phyloP scores from a whole-genome alignment of 2,329 filamentous ascomycete species.

The Xylariaceae sp. region DNA sequence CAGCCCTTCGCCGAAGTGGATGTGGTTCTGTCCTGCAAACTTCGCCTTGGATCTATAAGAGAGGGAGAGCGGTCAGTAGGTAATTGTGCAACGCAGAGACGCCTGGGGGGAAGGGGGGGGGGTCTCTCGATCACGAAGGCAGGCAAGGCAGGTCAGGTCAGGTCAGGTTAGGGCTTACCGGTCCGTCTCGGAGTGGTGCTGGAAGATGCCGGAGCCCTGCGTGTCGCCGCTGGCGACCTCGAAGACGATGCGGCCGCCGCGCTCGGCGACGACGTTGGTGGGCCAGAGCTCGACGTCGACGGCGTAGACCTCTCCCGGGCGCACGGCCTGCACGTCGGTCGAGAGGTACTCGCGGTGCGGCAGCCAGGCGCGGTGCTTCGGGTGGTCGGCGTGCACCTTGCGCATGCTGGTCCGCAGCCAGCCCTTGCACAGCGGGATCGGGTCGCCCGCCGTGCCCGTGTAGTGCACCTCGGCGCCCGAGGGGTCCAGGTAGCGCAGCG shows the following conservation, averaged over 20 bases:
- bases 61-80: no score
- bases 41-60: constrained; percentile 27
- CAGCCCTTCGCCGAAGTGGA: constrained; percentile 36
- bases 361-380: constrained; percentile 44
- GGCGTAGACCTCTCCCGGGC: constrained; percentile 45
- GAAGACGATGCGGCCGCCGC: constrained; percentile 38
- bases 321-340: constrained; percentile 47
- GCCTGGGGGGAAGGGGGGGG: no score
- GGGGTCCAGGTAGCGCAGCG: constrained; percentile 49
- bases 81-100: no score
- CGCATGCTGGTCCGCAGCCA: constrained; percentile 54
- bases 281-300: constrained; percentile 61
- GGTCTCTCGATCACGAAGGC: no score
- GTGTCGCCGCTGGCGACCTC: constrained; percentile 42
- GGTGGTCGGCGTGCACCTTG: constrained; percentile 42
- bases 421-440: constrained; percentile 55
- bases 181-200: constrained; percentile 35
- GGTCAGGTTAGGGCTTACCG: no score
- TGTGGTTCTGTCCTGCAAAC: constrained; percentile 36
- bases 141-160: not conserved
- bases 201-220: constrained; percentile 43
- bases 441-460: constrained; percentile 58
- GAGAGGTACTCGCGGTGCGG: constrained; percentile 52
- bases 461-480: constrained; percentile 52
- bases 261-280: constrained; percentile 49